Base-by-base conservation (phyloP, 306 rosid genomes). In the Casuarina equisetifolia region DNA sequence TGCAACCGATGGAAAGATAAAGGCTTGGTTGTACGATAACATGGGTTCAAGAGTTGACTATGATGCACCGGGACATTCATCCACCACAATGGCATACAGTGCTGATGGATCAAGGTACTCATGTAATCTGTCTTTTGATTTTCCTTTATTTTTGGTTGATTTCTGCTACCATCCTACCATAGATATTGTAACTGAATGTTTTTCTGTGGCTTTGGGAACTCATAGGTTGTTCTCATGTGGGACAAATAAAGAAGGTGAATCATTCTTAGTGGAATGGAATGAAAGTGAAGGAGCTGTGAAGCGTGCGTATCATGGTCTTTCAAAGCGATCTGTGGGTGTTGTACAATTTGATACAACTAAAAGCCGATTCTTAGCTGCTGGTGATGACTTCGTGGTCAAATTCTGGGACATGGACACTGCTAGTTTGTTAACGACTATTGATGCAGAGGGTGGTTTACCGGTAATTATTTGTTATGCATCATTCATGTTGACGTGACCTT, bases 271-370 rank as follows among this genome's bases (percentile, higher is more conserved):
- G 79, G 99, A 96, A 81, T 96, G 99, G 99, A 96, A 96, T 85
- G 99, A 96, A 88, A 96, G 98, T 82, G 99, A 96, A 86, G 99
- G 99, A 79, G 98, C 99, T 50, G 99, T 96, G 32, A 96, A 90
- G 87, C 94, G 96, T 43, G 77, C 93, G 32, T 96, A 86, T 77
- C 88, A 91, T 78, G 99, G 99, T 72, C 91, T 96, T 83, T 93
- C 91, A 78, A 96, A 93, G 88, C 89, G 97, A 76, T 82, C 98
- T 67, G 90, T 9, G 25, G 98, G 97, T 81, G 88, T 93, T 77
- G 99, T 93, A 76, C 98, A 96, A 84, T 96, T 96, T 78, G 99
- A 96, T 88, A 96, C 97, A 57, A 91, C 98, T n/a, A 96, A 90
- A 87, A 96, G 91, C 61, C 90, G 93, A 74, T 93, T 93, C 86